These are phyloP conservation scores for Moricandia moricandioides DNA, from an alignment of 345 rosid species.

Conservation along the genomic window DNA sequence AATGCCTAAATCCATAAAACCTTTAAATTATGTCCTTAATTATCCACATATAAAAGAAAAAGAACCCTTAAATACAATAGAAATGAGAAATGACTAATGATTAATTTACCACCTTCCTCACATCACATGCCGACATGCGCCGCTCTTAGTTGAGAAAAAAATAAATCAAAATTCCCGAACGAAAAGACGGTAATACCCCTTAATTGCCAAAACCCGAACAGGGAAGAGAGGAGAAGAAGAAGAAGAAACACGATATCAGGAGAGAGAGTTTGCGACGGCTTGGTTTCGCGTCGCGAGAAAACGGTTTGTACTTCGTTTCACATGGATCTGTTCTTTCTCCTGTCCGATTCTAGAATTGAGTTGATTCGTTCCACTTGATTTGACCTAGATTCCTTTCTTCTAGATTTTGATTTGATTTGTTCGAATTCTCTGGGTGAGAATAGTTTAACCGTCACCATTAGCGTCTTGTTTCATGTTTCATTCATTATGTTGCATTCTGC, in stretches of 20 bases:
- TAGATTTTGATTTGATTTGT: neutral
- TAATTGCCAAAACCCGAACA: slow-evolving; percentile 12
- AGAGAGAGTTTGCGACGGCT: slow-evolving; percentile 18
- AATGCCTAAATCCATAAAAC: no score
- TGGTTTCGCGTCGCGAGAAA: neutral
- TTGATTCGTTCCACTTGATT: no score
- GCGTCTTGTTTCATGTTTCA: slow-evolving; percentile 5
- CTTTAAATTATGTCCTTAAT: no score
- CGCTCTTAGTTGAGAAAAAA: slow-evolving; percentile 1
- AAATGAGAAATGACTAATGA: no score
- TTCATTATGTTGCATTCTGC: no score
- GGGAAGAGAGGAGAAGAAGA: neutral
- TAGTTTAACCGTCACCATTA: slow-evolving; percentile 4
- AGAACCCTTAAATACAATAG: no score
- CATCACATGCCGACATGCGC: slow-evolving; percentile 29
- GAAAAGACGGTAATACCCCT: slow-evolving; percentile 9
- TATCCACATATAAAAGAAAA: no score
- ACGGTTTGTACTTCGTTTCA: slow-evolving; percentile 17
- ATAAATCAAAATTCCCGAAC: neutral
- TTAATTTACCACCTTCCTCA: neutral
- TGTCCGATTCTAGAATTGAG: neutral
- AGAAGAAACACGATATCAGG: no score
- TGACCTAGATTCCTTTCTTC: neutral
- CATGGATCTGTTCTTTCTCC: slow-evolving; percentile 1
- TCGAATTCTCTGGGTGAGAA: neutral